phyloP scores from a whole-genome alignment of 2,329 filamentous ascomycete species.

The Penicillium griseofulvum region DNA sequence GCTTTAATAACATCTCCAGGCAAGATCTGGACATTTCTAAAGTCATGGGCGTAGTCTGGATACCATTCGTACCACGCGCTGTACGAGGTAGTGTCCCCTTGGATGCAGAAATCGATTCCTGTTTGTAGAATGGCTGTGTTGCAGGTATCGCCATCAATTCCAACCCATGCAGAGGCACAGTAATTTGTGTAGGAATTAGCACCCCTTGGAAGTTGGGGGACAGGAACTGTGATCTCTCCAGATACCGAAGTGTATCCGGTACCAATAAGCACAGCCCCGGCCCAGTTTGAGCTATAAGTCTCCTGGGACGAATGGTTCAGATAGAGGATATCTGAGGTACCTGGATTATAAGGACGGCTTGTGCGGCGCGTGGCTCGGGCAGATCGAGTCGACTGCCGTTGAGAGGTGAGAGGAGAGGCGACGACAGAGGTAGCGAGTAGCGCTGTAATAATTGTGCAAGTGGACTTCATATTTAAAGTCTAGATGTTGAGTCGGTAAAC shows the following conservation, averaged over 20 bases:
- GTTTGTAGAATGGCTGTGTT: slow-evolving; percentile 54
- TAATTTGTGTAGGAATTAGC: slow-evolving; percentile 34
- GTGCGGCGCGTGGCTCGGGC: slow-evolving; percentile 25
- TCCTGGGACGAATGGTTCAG: slow-evolving; percentile 43
- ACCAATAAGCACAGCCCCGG: slow-evolving; percentile 55
- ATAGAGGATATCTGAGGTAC: slow-evolving; percentile 27
- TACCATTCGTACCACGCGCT: slow-evolving; percentile 62
- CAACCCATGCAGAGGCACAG: slow-evolving; percentile 56
- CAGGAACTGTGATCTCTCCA: slow-evolving; percentile 54
- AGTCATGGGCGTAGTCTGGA: slow-evolving; percentile 55
- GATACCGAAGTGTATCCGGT: slow-evolving; percentile 53
- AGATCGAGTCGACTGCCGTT: slow-evolving; percentile 36
- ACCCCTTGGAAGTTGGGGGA: slow-evolving; percentile 40
- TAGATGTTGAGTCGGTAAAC: not conserved
- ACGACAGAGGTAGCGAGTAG: slow-evolving; percentile 44
- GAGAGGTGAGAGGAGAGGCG: slow-evolving; percentile 48
- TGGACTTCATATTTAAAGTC: slow-evolving; percentile 50
- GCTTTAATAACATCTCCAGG: slow-evolving; percentile 46
- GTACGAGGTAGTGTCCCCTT: slow-evolving; percentile 43
- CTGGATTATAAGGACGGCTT: slow-evolving; percentile 32
- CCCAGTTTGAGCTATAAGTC: slow-evolving; percentile 57
- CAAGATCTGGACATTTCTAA: slow-evolving; percentile 45
- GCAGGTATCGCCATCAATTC: slow-evolving; percentile 60
- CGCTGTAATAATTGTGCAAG: slow-evolving; percentile 36
- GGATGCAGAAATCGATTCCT: slow-evolving; percentile 54